Conservation (phyloP, 495 filamentous ascomycete genomes). For the Talaromyces trachyspermus region DNA sequence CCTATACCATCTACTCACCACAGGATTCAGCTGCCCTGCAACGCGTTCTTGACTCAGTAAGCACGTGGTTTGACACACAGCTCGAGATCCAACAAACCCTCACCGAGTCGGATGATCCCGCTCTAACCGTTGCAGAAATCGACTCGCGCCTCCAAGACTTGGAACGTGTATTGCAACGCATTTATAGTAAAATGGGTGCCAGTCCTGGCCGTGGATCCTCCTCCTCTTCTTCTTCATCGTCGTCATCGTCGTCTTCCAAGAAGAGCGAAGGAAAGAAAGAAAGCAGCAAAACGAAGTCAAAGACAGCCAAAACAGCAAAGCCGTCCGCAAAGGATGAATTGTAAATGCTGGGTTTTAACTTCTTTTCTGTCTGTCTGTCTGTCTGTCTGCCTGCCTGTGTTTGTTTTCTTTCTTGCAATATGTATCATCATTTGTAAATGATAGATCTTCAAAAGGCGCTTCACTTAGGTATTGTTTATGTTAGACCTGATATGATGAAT, state of each 20-base stretch:
- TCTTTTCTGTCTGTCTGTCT: too few species aligned
- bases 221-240: too few species aligned
- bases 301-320: slow-evolving; percentile 12
- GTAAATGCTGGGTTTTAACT: slow-evolving; percentile 15
- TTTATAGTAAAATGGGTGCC: slow-evolving; percentile 47
- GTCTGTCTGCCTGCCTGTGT: too few species aligned
- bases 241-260: slow-evolving; percentile 28
- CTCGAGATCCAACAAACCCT: slow-evolving; percentile 61
- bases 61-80: slow-evolving; percentile 61
- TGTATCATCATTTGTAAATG: slow-evolving; percentile 5
- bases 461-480: slow-evolving; percentile 1
- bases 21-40: slow-evolving; percentile 49
- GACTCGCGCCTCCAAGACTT: slow-evolving; percentile 46
- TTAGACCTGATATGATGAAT: background rate
- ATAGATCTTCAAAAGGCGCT: slow-evolving; percentile 1
- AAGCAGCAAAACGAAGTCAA: slow-evolving; percentile 29
- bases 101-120: slow-evolving; percentile 59
- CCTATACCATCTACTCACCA: slow-evolving; percentile 35
- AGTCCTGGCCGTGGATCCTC: slow-evolving; percentile 5
- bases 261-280: slow-evolving; percentile 48
- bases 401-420: background rate
- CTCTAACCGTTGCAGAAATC: slow-evolving; percentile 60
- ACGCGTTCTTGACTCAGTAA: slow-evolving; percentile 28
- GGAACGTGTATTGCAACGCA: slow-evolving; percentile 65
- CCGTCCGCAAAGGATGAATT: slow-evolving; percentile 35